These are phyloP conservation scores for Cercophora samala DNA, from an alignment of 495 filamentous ascomycete genomes.

Conservation along the genomic window DNA sequence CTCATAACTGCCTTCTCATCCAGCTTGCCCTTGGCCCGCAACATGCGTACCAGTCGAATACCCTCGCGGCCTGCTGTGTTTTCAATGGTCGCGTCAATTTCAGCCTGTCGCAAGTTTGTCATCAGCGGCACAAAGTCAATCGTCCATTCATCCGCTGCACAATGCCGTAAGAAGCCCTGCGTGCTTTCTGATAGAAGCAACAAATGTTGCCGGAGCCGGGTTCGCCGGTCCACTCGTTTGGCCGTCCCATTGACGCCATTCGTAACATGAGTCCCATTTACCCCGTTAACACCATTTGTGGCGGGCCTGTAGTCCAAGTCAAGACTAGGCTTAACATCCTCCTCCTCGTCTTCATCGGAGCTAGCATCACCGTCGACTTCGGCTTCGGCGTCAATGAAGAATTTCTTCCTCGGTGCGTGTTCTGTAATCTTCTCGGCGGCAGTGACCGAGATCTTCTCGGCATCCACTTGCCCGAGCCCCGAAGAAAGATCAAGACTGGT, in stretches of 20 bases:
- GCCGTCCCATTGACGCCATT: constrained; percentile 34
- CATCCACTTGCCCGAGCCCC: constrained; percentile 45
- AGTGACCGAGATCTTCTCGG: constrained; percentile 39
- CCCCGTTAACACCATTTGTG: constrained; percentile 29
- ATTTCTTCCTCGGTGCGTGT: constrained; percentile 41
- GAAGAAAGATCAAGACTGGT: constrained; percentile 41
- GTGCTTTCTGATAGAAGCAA: constrained; percentile 68
- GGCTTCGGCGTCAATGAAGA: constrained; percentile 38
- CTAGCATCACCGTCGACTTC: constrained; percentile 34
- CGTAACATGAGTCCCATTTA: constrained; percentile 30
- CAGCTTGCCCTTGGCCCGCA: constrained; percentile 80
- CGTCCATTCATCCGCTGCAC: constrained; percentile 68
- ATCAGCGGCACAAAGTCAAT: constrained; percentile 71
- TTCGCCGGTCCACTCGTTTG: constrained; percentile 53
- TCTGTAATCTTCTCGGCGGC: constrained; percentile 42
- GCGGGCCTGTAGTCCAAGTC: constrained; percentile 32
- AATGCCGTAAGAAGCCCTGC: constrained; percentile 62
- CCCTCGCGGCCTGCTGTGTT: constrained; percentile 72
- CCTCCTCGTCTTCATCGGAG: constrained; percentile 39
- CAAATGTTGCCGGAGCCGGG: constrained; percentile 66
- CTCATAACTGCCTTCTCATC: constrained; percentile 82
- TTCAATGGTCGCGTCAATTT: constrained; percentile 74
- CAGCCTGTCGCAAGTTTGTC: constrained; percentile 61
- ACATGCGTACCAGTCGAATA: constrained; percentile 72
- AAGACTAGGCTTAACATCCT: constrained; percentile 37